phyloP scores from a whole-genome alignment of 2,329 filamentous ascomycete species.

The Ascochyta clinopodiicola region DNA sequence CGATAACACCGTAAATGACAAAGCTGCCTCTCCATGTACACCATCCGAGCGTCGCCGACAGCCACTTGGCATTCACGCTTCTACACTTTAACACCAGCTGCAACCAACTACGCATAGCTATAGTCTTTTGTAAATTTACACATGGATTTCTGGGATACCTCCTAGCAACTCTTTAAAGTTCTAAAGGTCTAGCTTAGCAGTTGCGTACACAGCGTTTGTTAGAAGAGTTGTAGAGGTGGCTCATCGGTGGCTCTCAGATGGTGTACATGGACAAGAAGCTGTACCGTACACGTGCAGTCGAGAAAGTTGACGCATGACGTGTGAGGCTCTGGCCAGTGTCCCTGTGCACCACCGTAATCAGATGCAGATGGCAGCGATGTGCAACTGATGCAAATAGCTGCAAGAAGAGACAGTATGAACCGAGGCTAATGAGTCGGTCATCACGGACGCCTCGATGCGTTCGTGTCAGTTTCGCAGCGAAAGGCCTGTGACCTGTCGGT shows the following conservation, averaged over 20 bases:
- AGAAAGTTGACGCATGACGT: constrained; percentile 23
- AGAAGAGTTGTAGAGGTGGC: no score
- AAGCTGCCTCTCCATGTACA: constrained; percentile 3
- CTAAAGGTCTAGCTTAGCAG: no score
- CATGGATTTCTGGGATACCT: no score
- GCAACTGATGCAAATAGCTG: neutral
- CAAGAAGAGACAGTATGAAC: neutral
- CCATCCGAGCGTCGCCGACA: no score
- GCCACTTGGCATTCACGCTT: no score
- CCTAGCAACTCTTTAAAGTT: no score
- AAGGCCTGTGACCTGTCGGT: constrained; percentile 5
- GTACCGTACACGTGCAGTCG: constrained; percentile 8
- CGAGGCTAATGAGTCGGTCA: constrained; percentile 24
- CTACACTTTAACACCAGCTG: no score
- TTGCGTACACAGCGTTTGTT: no score
- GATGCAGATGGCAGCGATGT: neutral
- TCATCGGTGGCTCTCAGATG: no score
- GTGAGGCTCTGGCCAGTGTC: constrained; percentile 24
- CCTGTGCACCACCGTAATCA: constrained; percentile 21
- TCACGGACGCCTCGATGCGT: constrained; percentile 4
- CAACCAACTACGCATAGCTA: no score
- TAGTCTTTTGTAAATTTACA: no score
- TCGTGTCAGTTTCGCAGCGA: constrained; percentile 19
- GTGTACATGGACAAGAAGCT: neutral
- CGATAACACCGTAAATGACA: constrained; percentile 9